Conservation (phyloP, 495 filamentous ascomycete species). For the Chlorociboria aeruginascens region DNA sequence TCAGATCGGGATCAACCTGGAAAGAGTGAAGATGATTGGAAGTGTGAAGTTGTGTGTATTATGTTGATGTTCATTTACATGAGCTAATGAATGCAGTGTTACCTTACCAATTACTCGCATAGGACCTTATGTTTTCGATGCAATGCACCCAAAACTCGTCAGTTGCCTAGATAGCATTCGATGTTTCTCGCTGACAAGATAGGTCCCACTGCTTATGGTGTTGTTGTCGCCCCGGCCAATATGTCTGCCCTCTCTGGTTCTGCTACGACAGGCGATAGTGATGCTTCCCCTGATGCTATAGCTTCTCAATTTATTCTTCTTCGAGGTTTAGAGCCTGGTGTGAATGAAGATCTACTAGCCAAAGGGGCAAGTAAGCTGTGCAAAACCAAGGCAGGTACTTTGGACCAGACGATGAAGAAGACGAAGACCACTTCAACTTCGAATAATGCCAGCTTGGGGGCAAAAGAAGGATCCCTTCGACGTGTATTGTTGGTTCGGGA, state of each 20-base stretch:
- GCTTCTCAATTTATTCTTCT: slow-evolving; percentile 77
- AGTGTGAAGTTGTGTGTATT: slow-evolving; percentile 51
- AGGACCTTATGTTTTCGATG: slow-evolving; percentile 64
- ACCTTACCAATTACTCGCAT: slow-evolving; percentile 57
- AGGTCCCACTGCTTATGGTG: slow-evolving; percentile 20
- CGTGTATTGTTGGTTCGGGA: slow-evolving; percentile 74
- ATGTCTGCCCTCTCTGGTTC: slow-evolving; percentile 24
- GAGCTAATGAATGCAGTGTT: slow-evolving; percentile 42
- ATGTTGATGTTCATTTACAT: not conserved
- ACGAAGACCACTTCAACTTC: slow-evolving; percentile 66
- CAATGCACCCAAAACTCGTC: slow-evolving; percentile 57
- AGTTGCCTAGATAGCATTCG: slow-evolving; percentile 18
- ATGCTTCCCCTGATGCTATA: slow-evolving; percentile 60
- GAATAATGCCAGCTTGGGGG: slow-evolving; percentile 60
- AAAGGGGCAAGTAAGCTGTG: slow-evolving; percentile 73
- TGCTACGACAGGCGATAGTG: slow-evolving; percentile 64
- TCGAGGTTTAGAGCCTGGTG: slow-evolving; percentile 58
- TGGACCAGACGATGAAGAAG: slow-evolving; percentile 36
- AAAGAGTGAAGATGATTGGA: slow-evolving; percentile 62
- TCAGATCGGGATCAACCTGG: slow-evolving; percentile 36
- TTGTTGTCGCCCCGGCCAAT: slow-evolving; percentile 12
- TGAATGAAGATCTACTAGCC: slow-evolving; percentile 67
- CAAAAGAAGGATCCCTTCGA: slow-evolving; percentile 60
- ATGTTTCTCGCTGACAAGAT: slow-evolving; percentile 1
- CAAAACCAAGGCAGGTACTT: slow-evolving; percentile 31